Evolutionary conservation across 768 basidiomycete species (phyloP), one percentile per base, ranked within the genome.

Genomic region (Tephrocybe sp.): DNA sequence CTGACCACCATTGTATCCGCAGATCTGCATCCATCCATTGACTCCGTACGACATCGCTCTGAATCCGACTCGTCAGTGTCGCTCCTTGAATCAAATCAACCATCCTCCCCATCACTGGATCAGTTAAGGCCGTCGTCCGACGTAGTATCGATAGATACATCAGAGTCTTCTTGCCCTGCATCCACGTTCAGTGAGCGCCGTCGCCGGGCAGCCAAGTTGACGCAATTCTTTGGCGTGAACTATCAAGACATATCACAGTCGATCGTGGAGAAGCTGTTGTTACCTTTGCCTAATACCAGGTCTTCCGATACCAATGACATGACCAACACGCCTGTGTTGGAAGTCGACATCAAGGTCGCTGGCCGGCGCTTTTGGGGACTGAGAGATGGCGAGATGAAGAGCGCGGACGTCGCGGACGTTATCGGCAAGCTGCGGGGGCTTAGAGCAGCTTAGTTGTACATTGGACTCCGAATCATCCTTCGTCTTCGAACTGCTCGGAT

Each of bases 211-310:
- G 75, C 73, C 50, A 84, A 83, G 62, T 64, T 84, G 36, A 70
- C 78, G 21, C 75, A 74, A 38, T 83, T 84, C 65, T 83, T 83
- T 61, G 81, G 81, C 12, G 80, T 82, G 26, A 70, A 65, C 23
- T 75, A 74, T 56, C 66, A 74, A 47, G 76, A 79, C 55, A 67
- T 84, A 24, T 63, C 70, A 3, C 55, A 62, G 21, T 63, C 67
- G 2, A 40, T 65, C 11, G 36, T 53, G 10, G 50, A 54, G 32
- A 46, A 51, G 25, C 26, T 51, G 40, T 34, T 38, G 10, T 40
- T 50, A 17, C 14, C 52, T 33, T 7, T 40, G 15, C 18, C 50
- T 1, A 41, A 39, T 20, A 38, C 25, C 12, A 28, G 15, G 3
- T 34, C 33, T 36, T 15, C 18, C 33, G 24, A 15, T 17, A 14